These are phyloP conservation scores for Pseudodiploospora longispora DNA, from an alignment of 2,329 filamentous ascomycete genomes.

Conservation along the genomic window DNA sequence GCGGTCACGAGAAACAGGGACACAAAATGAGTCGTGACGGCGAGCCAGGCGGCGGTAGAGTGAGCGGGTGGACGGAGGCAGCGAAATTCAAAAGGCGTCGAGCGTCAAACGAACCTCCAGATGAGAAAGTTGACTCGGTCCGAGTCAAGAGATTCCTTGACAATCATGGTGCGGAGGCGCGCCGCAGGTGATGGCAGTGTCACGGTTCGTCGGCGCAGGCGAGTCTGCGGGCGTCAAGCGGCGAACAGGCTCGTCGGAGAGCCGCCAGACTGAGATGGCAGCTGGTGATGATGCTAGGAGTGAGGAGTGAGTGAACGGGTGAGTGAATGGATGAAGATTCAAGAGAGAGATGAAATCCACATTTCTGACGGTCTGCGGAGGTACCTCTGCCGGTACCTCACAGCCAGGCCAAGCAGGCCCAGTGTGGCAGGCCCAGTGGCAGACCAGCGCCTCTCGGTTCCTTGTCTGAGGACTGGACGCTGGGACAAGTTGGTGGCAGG, in stretches of 20 bases:
- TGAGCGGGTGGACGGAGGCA: constrained; percentile 13
- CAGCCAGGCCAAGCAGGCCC: too few relatives aligned
- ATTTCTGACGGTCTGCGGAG: constrained; percentile 11
- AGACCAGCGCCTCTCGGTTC: too few relatives aligned
- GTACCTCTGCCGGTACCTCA: constrained; percentile 7
- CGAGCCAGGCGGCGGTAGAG: constrained; percentile 11
- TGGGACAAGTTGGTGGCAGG: too few relatives aligned
- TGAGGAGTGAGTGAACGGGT: constrained; percentile 9
- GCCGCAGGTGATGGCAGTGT: constrained; percentile 25
- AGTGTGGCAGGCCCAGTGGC: too few relatives aligned
- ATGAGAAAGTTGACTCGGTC: constrained; percentile 63
- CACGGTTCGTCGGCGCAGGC: constrained; percentile 15
- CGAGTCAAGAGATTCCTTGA: constrained; percentile 56
- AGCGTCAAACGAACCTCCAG: constrained; percentile 51
- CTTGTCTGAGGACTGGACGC: too few relatives aligned
- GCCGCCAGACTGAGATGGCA: constrained; percentile 3
- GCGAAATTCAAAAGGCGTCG: constrained; percentile 2
- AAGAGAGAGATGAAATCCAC: constrained; percentile 18
- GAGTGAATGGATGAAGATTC: constrained; percentile 16
- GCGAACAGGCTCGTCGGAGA: constrained; percentile 4
- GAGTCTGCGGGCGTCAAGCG: constrained; percentile 6
- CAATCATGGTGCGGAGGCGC: constrained; percentile 34
- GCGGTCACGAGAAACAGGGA: too few relatives aligned
- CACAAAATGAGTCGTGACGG: neutral
- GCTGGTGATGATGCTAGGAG: constrained; percentile 6